Evolutionary conservation across 768 basidiomycete species (phyloP).

Genomic region (Pulveroboletus sp.): DNA sequence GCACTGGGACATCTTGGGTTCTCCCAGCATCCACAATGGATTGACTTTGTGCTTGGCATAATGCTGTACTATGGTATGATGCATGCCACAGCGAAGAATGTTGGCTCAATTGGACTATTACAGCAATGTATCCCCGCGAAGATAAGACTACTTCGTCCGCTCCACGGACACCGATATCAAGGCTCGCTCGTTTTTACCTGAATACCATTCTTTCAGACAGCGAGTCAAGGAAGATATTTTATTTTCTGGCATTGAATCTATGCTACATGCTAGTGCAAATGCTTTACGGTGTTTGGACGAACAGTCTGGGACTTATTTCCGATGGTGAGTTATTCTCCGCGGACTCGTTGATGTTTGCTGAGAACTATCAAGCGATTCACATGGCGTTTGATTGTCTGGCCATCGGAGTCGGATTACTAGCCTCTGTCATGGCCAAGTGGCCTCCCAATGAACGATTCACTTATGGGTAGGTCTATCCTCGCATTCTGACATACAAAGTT

Average conservation of each 20-base stretch:
- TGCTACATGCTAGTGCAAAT: conserved; percentile 97
- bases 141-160: conserved; percentile 40
- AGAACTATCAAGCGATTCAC: conserved; percentile 74
- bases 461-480: conserved; percentile 64
- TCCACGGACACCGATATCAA: conserved; percentile 51
- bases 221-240: conserved; percentile 94
- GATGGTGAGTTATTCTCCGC: conserved; percentile 62
- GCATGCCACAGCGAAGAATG: neutral
- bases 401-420: conserved; percentile 90
- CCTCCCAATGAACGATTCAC: conserved; percentile 92
- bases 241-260: conserved; percentile 92
- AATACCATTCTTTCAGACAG: conserved; percentile 89
- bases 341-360: neutral
- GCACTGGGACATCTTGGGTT: conserved; percentile 62
- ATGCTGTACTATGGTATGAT: conserved; percentile 63
- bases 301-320: conserved; percentile 92
- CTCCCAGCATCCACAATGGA: conserved; percentile 53
- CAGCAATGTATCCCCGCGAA: conserved; percentile 52
- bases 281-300: conserved; percentile 97
- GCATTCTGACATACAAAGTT: neutral
- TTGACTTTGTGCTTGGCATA: conserved; percentile 53
- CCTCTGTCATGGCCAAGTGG: conserved; percentile 98
- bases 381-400: conserved; percentile 99
- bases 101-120: conserved; percentile 7
- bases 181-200: conserved; percentile 64